Conservation (phyloP, 352 stramenopile genomes). For the Elongisporangium anandrum region DNA sequence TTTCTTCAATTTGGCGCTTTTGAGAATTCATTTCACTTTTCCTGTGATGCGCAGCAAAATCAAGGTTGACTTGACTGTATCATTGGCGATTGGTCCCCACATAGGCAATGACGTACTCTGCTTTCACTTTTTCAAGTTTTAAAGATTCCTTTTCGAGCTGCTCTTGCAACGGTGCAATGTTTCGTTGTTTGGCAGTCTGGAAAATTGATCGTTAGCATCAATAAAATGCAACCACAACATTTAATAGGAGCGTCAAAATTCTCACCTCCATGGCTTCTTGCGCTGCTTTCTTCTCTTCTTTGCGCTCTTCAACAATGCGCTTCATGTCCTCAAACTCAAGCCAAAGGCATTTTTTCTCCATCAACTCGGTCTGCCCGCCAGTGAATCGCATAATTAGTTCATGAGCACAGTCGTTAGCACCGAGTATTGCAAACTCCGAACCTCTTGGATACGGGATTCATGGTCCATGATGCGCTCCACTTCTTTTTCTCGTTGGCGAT, state of each 20-base stretch:
- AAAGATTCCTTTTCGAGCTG: conserved; percentile 64
- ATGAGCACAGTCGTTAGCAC: not conserved
- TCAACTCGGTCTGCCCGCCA: conserved; percentile 58
- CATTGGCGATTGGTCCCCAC: no score
- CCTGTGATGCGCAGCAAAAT: conserved; percentile 12
- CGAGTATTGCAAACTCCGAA: conserved; percentile 11
- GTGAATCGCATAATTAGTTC: not conserved
- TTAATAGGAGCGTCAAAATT: not conserved
- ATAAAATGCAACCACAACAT: not conserved
- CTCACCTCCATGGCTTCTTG: conserved; percentile 66
- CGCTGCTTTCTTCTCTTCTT: conserved; percentile 60
- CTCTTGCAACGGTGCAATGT: conserved; percentile 58
- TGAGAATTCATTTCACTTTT: conserved; percentile 41
- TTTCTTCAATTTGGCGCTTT: conserved; percentile 54
- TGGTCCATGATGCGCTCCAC: conserved; percentile 83
- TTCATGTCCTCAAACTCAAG: conserved; percentile 81
- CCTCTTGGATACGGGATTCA: conserved; percentile 74
- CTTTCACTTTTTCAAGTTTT: conserved; percentile 56
- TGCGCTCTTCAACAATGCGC: conserved; percentile 56
- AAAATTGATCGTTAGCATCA: not conserved
- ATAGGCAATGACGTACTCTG: conserved; percentile 40
- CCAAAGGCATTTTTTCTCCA: conserved; percentile 87
- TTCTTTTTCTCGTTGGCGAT: conserved; percentile 73
- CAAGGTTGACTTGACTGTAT: no score
- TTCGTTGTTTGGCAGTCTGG: conserved; percentile 62